A percentile compares a stretch with the other conserved stretches of the same genome.
Evolutionary conservation across 768 basidiomycete species (phyloP).

Genomic region (Leccinum longicurvipes): DNA sequence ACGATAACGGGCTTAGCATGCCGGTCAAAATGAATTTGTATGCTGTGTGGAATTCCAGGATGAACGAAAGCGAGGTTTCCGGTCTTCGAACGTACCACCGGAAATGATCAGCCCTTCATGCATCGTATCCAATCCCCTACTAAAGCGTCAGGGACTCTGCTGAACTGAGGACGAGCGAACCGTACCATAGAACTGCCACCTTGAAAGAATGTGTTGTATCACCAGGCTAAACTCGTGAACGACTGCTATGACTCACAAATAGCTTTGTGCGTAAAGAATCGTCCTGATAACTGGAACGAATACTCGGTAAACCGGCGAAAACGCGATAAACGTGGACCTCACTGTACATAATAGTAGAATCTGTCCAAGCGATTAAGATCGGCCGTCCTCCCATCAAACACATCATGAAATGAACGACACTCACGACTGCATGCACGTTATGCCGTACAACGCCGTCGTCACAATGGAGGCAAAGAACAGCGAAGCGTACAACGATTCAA

Average conservation of each 20-base stretch:
- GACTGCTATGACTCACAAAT: constrained; percentile 12
- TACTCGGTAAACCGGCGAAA: background rate
- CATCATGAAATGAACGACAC: no score
- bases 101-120: constrained; percentile 7
- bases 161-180: rapidly evolving
- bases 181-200: constrained; percentile 12
- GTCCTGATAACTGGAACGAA: no score
- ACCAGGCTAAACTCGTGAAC: background rate
- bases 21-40: constrained; percentile 8
- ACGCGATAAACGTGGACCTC: background rate
- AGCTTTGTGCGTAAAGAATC: background rate
- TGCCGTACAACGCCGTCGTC: no score
- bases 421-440: no score
- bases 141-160: background rate
- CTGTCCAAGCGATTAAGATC: background rate
- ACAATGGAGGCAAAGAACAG: no score
- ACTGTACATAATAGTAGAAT: constrained; percentile 1
- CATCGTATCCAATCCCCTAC: constrained; percentile 7
- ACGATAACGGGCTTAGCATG: background rate
- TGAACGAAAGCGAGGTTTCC: background rate
- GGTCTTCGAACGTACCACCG: constrained; percentile 2
- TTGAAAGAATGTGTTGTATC: background rate
- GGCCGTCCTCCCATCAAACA: no score
- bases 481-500: no score
- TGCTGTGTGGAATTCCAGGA: background rate